phyloP scores from a whole-genome alignment of 1,284 basidiomycete genomes.

The Ceratobasidium sp. region DNA sequence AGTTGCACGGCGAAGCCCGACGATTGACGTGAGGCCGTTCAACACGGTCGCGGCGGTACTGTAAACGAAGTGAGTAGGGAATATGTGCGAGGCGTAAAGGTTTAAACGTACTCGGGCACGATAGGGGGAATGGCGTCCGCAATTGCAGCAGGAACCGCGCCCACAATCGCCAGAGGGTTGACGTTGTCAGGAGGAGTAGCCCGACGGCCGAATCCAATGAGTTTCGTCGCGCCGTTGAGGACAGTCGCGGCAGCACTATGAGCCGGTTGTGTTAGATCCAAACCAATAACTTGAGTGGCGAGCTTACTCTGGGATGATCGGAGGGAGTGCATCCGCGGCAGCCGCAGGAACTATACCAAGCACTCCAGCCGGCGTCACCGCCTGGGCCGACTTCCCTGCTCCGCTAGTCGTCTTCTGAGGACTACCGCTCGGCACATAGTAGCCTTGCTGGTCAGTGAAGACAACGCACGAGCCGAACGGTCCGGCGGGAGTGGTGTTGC shows the following conservation, averaged over 20 bases:
- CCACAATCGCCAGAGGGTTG: background rate
- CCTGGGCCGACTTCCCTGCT: background rate
- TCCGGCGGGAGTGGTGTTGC: slow-evolving; percentile 44
- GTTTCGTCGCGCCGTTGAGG: background rate
- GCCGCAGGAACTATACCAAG: slow-evolving; percentile 15
- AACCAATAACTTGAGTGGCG: too few relatives aligned
- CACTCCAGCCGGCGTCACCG: background rate
- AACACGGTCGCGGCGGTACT: slow-evolving; percentile 1
- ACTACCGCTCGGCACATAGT: background rate
- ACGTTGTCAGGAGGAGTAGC: background rate
- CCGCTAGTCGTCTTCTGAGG: background rate
- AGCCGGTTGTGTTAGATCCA: background rate
- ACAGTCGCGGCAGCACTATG: slow-evolving; percentile 10
- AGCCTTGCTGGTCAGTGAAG: slow-evolving; percentile 19
- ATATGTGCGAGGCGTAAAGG: too few relatives aligned
- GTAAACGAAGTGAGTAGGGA: background rate
- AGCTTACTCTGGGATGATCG: background rate
- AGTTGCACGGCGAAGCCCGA: background rate
- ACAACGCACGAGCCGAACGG: slow-evolving; percentile 41
- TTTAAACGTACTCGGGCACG: slow-evolving; percentile 2
- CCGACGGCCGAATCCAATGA: background rate
- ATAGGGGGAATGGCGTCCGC: slow-evolving; percentile 1
- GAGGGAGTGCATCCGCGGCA: background rate
- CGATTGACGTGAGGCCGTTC: background rate
- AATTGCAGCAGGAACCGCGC: background rate